Conservation (phyloP, 2,329 filamentous ascomycete genomes). For the Colletotrichum sp. region DNA sequence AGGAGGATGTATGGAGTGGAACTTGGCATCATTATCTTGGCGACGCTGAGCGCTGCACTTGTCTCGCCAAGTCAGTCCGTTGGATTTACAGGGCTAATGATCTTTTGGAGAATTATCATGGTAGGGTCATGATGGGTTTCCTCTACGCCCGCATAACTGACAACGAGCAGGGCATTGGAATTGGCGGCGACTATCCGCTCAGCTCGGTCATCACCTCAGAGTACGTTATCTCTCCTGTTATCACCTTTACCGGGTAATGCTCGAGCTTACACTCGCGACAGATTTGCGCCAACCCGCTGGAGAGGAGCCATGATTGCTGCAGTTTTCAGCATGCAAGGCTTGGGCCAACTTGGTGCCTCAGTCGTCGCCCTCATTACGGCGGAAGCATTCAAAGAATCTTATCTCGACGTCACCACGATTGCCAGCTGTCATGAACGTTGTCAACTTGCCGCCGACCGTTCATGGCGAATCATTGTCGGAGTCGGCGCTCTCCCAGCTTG, state of each 20-base stretch:
- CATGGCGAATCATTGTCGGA: slow-evolving; percentile 83
- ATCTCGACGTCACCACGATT: slow-evolving; percentile 36
- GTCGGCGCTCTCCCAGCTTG: slow-evolving; percentile 80
- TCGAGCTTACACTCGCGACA: slow-evolving; percentile 27
- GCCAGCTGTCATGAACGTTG: slow-evolving; percentile 67
- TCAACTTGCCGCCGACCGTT: slow-evolving; percentile 74
- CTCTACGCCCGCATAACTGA: not conserved
- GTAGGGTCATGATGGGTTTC: slow-evolving; percentile 33
- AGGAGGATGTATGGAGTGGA: slow-evolving; percentile 85
- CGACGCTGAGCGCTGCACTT: slow-evolving; percentile 71
- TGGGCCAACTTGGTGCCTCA: slow-evolving; percentile 77
- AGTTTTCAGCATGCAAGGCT: slow-evolving; percentile 85
- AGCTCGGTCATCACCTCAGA: slow-evolving; percentile 83
- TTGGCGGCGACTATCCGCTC: slow-evolving; percentile 84
- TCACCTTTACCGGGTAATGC: not conserved
- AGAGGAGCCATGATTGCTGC: slow-evolving; percentile 83
- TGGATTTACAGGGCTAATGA: slow-evolving; percentile 63
- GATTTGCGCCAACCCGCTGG: slow-evolving; percentile 82
- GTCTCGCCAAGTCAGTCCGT: slow-evolving; percentile 66
- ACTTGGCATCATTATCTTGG: slow-evolving; percentile 73
- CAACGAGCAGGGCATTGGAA: slow-evolving; percentile 65
- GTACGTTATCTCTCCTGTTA: slow-evolving; percentile 32
- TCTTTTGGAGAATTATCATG: slow-evolving; percentile 81
- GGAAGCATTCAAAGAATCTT: slow-evolving; percentile 63
- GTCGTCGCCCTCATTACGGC: slow-evolving; percentile 75